Evolutionary conservation across 2,329 filamentous ascomycete species (phyloP), one percentile per base, ranked within the genome.

Genomic region (Stagonosporopsis vannaccii): DNA sequence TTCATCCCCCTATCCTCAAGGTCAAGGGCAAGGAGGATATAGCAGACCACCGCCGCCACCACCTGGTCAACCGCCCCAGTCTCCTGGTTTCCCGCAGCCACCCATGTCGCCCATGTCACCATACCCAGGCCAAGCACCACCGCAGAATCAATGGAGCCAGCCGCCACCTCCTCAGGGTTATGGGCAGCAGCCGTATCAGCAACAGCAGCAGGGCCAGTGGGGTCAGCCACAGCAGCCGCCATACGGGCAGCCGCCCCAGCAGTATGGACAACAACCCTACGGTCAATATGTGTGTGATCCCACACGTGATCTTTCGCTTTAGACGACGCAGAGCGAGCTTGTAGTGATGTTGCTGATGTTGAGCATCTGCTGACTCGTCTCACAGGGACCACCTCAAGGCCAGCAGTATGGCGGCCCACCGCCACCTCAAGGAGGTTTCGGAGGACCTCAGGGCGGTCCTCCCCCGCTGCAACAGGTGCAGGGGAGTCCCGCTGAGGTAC

Each of bases 401-500:
- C 75, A 77, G 57, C 54, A 57, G 32, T 70, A 72, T 57, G 67
- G 68, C 30, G 69, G 62, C 39, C 68, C 71, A 47, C 69, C 65
- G 17, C 69, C 66, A 58, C 53, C 53, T 13, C 53, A 68, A 47
- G 64, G 64, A 69, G 76, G 59, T n/a, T 74, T 75, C 35, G 60
- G 61, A 8, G 63, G 63, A 41, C 50, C 49, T 13, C 55, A 49
- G 22, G 49, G 50, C 23, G 75, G 75, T 4, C 64, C 67, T 9
- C 68, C 69, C 20, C 67, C 72, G 40, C 76, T 71, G 22, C 75
- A 62, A 30, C 72, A 73, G 40, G 73, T 71, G 23, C 80, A 76
- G 54, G 77, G 76, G 11, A 79, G 76, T 15, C 79, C 81, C n/a
- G 79, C 81, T 47, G 80, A 86, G 52, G 70, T 84, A 26, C 77